A percentile compares a stretch with the other conserved stretches of the same genome.
Conservation (phyloP, 176 grass and related monocot species). For the Hordeum vulgare region DNA sequence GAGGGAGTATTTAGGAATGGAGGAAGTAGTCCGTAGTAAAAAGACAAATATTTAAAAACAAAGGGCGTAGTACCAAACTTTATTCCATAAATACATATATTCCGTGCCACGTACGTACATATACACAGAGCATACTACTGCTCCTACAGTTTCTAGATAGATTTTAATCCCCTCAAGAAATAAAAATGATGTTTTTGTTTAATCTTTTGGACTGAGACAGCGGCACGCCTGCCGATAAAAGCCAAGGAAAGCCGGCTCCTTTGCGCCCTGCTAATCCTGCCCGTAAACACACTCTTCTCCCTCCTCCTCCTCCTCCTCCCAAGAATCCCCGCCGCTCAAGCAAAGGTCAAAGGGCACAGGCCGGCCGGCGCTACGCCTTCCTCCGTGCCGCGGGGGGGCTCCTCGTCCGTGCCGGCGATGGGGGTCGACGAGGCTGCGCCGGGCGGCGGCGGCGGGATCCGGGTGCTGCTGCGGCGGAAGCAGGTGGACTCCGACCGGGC, state of each 20-base stretch:
- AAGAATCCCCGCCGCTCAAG: conserved; percentile 4
- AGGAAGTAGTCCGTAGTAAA: too few relatives aligned
- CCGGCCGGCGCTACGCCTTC: background rate
- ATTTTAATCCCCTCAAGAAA: too few relatives aligned
- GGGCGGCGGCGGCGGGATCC: conserved; percentile 1
- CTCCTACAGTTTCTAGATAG: too few relatives aligned
- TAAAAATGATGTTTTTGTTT: too few relatives aligned
- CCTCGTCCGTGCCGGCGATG: background rate
- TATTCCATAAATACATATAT: too few relatives aligned
- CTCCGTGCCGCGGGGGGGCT: background rate
- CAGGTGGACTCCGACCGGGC: conserved; percentile 86
- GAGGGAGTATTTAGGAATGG: too few relatives aligned
- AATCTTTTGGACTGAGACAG: background rate
- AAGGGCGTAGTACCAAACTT: too few relatives aligned
- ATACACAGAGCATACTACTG: too few relatives aligned
- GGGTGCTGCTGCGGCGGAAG: conserved; percentile 70
- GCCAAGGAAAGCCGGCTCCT: background rate
- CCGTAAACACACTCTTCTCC: background rate
- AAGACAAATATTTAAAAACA: too few relatives aligned
- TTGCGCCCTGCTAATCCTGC: background rate
- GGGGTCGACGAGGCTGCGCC: background rate
- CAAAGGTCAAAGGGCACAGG: background rate
- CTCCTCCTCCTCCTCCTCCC: background rate
- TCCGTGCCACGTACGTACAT: too few relatives aligned
- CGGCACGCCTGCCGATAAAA: background rate